Base-by-base conservation (phyloP, 441 rosid species). In the Dalechampia spathulata region DNA sequence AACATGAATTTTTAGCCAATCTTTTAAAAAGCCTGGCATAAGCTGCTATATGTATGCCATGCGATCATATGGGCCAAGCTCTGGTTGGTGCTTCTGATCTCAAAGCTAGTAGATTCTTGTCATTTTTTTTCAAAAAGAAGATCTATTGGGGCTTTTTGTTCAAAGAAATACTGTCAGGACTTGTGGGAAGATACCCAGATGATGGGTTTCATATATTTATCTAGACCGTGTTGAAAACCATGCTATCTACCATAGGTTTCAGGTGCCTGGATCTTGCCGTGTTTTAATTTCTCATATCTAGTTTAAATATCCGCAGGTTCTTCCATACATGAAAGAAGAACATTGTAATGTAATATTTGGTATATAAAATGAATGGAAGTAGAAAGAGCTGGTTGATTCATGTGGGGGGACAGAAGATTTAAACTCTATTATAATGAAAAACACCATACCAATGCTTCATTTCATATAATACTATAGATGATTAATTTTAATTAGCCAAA, bases 1-100 rank as follows among this genome's bases (percentile, higher is more conserved):
- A 61, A 57, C 44, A 49, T 66, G 48, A 58, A 45, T 6, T 12
- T 70, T 38, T 75, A 73, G 63, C 39, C 39, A 43, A 39, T 34
- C 39, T 44, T 25, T 21, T 42, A 6, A 43, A 51, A 12, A 27
- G 32, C 28, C 28, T 49, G 20, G 5, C 25, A 20, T 55, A 25
- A 41, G 39, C 40, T 12, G 28, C 21, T 55, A 14, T 1, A 22
- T 22, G 23, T 32, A 20, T 19, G 25, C 19, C 15, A 16, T 46
- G 32, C 38, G 46, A 53, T 21, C 16, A 9, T 2, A 2, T 34
- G 57, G 50, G 12, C 47, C 53, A 16, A 40, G 50, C 30, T 48
- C 44, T 14, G 30, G 43, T 52, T 45, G 32, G 15, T 46, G n/a
- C 52, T 39, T 39, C 16, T 39, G n/a, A 25, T 19, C 39, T 39